Conservation (phyloP, 164 flowering plant species). For the Magnolia kwangsiensis region DNA sequence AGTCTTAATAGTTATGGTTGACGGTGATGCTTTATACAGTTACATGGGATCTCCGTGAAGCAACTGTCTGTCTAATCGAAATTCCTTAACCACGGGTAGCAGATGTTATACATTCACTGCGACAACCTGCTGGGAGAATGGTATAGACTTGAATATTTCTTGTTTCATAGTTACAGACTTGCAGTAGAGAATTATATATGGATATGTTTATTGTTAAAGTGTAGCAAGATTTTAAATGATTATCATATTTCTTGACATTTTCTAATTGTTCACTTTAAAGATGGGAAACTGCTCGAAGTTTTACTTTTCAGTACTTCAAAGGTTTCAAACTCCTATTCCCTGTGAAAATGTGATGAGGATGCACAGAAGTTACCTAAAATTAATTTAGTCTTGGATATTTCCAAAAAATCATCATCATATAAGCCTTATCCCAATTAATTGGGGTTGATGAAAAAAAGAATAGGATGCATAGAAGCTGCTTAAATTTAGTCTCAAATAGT, state of each 20-base stretch:
- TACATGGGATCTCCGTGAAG: background rate
- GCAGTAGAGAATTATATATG: background rate
- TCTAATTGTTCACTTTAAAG: background rate
- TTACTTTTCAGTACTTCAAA: background rate
- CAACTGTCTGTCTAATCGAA: background rate
- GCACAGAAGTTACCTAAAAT: too few relatives aligned
- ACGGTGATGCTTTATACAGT: background rate
- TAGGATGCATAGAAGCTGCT: too few relatives aligned
- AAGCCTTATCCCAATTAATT: too few relatives aligned
- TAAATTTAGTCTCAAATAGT: background rate
- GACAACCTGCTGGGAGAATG: conserved; percentile 97
- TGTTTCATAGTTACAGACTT: conserved; percentile 2
- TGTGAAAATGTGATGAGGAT: too few relatives aligned
- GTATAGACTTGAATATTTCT: conserved; percentile 23
- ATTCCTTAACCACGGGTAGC: conserved; percentile 59
- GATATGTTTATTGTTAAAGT: background rate
- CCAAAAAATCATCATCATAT: too few relatives aligned
- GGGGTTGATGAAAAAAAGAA: too few relatives aligned
- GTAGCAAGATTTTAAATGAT: background rate
- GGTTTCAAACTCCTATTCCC: too few relatives aligned
- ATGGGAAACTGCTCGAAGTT: background rate
- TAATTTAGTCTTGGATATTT: too few relatives aligned
- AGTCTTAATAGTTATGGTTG: conserved; percentile 3
- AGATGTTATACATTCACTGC: conserved; percentile 91
- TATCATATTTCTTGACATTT: background rate